phyloP scores from a whole-genome alignment of 2,329 filamentous ascomycete species.

The Aspergillus pseudoviridinutans region DNA sequence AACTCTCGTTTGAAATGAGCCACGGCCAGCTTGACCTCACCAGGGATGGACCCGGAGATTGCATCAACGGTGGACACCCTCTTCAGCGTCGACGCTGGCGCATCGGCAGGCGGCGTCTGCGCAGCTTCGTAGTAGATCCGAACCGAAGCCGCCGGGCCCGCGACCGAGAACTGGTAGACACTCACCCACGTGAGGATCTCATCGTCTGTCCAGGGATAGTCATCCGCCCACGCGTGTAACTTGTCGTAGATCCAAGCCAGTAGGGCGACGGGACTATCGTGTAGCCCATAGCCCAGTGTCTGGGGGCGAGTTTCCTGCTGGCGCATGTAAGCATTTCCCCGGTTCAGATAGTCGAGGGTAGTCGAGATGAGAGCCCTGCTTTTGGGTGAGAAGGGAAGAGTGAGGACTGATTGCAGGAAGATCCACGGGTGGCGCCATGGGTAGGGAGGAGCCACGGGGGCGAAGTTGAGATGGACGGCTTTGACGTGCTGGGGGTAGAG shows the following conservation, averaged over 20 bases:
- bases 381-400: slow-evolving; percentile 26
- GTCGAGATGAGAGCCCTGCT: slow-evolving; percentile 20
- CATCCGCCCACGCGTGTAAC: slow-evolving; percentile 70
- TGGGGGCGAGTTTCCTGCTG: slow-evolving; percentile 67
- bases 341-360: slow-evolving; percentile 19
- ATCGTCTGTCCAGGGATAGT: slow-evolving; percentile 69
- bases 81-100: neutral
- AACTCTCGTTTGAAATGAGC: slow-evolving; percentile 52
- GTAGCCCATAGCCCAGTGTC: slow-evolving; percentile 65
- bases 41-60: slow-evolving; percentile 40
- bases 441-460: slow-evolving; percentile 46
- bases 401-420: slow-evolving; percentile 36
- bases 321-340: slow-evolving; percentile 50
- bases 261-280: slow-evolving; percentile 66
- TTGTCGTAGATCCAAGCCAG: slow-evolving; percentile 81
- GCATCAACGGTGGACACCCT: slow-evolving; percentile 17
- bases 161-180: slow-evolving; percentile 67
- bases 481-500: slow-evolving; percentile 56
- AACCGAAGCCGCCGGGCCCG: slow-evolving; percentile 63
- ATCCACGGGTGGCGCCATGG: slow-evolving; percentile 53
- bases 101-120: slow-evolving; percentile 22
- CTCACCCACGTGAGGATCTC: slow-evolving; percentile 72
- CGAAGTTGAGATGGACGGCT: slow-evolving; percentile 61
- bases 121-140: slow-evolving; percentile 69
- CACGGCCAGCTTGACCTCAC: slow-evolving; percentile 50